Evolutionary conservation across 345 rosid genomes (phyloP).

Genomic region (Ricinus communis): DNA sequence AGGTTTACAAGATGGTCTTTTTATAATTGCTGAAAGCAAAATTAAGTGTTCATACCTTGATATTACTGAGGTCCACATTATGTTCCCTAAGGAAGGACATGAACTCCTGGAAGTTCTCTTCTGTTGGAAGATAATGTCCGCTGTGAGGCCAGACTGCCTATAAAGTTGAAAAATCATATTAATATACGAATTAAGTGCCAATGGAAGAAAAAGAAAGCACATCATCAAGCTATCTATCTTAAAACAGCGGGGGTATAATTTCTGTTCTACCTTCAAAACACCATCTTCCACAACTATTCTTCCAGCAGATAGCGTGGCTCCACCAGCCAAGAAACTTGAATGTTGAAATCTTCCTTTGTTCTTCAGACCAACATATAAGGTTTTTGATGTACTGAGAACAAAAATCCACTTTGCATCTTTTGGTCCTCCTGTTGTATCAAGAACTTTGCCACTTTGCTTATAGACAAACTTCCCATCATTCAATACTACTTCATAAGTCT

Average conservation of each 20-base stretch:
- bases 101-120: conserved; percentile 82
- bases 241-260: conserved; percentile 4
- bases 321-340: conserved; percentile 91
- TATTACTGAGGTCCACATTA: conserved; percentile 61
- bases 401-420: conserved; percentile 83
- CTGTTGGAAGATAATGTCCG: conserved; percentile 94
- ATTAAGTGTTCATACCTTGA: conserved; percentile 40
- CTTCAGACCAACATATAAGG: conserved; percentile 66
- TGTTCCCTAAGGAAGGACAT: conserved; percentile 66
- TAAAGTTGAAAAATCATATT: conserved; percentile 11
- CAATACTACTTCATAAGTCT: conserved; percentile 56
- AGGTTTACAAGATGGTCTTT: no score
- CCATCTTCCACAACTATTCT: conserved; percentile 69
- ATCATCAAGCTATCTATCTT: background rate
- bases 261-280: conserved; percentile 49
- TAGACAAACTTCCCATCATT: conserved; percentile 50
- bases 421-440: conserved; percentile 60
- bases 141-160: conserved; percentile 97
- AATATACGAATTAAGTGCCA: background rate
- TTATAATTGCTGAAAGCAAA: background rate
- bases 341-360: conserved; percentile 85
- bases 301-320: conserved; percentile 89
- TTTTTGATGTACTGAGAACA: conserved; percentile 71
- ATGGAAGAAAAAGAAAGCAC: background rate
- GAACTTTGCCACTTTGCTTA: conserved; percentile 52